Conservation (phyloP, 192 early-diverging fungal genomes). For the Entomortierella chlamydospora region DNA sequence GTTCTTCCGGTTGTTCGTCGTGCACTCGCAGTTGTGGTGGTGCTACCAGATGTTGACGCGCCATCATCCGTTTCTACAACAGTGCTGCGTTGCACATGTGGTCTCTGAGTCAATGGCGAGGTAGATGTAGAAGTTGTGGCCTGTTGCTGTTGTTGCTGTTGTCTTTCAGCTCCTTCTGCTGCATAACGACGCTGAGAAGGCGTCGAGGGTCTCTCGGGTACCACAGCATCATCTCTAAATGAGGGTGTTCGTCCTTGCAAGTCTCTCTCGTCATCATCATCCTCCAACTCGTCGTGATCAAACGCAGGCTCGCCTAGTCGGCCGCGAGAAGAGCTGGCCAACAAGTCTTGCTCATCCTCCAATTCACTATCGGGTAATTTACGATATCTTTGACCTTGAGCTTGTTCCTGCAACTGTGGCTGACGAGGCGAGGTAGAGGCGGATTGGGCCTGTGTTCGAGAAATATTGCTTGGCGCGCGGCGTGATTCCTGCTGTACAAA, state of each 20-base stretch:
- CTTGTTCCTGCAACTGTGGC: conserved; percentile 38
- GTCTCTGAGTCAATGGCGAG: not conserved
- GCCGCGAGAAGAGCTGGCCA: conserved; percentile 1
- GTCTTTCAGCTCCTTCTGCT: not conserved
- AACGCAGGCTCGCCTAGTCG: not conserved
- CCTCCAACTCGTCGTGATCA: conserved; percentile 35
- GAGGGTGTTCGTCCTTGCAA: conserved; percentile 1
- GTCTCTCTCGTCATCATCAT: conserved; percentile 19
- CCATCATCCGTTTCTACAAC: conserved; percentile 24
- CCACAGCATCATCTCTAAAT: conserved; percentile 31
- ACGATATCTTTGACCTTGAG: not conserved
- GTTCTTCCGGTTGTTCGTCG: conserved; percentile 21
- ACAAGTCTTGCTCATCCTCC: conserved; percentile 23
- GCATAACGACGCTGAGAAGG: conserved; percentile 29
- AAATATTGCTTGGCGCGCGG: conserved; percentile 17
- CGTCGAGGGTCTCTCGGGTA: conserved; percentile 20
- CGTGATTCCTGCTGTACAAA: conserved; percentile 9
- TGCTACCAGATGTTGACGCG: conserved; percentile 18
- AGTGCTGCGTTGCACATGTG: not conserved
- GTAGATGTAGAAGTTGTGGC: conserved; percentile 2
- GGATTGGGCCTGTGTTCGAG: not conserved
- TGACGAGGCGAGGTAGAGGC: conserved; percentile 25
- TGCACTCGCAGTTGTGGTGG: conserved; percentile 16
- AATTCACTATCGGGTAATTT: conserved; percentile 35
- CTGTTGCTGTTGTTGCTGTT: conserved; percentile 4